Percentiles rank a stretch among this genome's conserved stretches.
phyloP scores from a whole-genome alignment of 352 stramenopile species.

The Phytophthora syringae region DNA sequence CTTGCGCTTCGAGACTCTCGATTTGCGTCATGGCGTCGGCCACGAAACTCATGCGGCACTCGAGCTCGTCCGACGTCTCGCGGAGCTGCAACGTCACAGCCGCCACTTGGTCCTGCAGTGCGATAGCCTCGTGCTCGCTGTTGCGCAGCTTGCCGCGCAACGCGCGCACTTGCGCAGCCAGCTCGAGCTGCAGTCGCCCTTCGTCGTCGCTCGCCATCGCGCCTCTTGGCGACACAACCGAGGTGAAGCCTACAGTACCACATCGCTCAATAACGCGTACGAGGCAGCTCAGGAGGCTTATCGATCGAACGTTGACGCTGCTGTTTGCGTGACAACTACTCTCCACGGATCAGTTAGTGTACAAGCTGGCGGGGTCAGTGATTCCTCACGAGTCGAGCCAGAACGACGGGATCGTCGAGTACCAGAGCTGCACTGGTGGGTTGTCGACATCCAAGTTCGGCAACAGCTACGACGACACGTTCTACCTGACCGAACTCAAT shows the following conservation, averaged over 20 bases:
- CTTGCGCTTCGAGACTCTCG: constrained; percentile 46
- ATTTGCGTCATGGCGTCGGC: constrained; percentile 50
- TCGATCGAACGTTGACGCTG: constrained; percentile 29
- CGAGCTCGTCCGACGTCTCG: constrained; percentile 64
- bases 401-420: constrained; percentile 42
- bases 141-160: constrained; percentile 40
- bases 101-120: constrained; percentile 47
- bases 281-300: constrained; percentile 23
- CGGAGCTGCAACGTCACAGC: constrained; percentile 50
- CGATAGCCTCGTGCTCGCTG: constrained; percentile 41
- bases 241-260: constrained; percentile 16
- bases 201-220: constrained; percentile 30
- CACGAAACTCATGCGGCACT: constrained; percentile 62
- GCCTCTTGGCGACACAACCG: constrained; percentile 25
- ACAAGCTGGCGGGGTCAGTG: constrained; percentile 23
- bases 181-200: constrained; percentile 36
- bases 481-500: constrained; percentile 46
- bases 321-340: constrained; percentile 40
- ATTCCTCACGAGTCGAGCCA: constrained; percentile 34
- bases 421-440: constrained; percentile 38
- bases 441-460: constrained; percentile 36
- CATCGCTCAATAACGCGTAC: constrained; percentile 25
- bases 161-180: constrained; percentile 42
- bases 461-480: constrained; percentile 23
- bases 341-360: constrained; percentile 23